Conservation (phyloP, 2,329 filamentous ascomycete genomes). For the Sphaerulina musiva region DNA sequence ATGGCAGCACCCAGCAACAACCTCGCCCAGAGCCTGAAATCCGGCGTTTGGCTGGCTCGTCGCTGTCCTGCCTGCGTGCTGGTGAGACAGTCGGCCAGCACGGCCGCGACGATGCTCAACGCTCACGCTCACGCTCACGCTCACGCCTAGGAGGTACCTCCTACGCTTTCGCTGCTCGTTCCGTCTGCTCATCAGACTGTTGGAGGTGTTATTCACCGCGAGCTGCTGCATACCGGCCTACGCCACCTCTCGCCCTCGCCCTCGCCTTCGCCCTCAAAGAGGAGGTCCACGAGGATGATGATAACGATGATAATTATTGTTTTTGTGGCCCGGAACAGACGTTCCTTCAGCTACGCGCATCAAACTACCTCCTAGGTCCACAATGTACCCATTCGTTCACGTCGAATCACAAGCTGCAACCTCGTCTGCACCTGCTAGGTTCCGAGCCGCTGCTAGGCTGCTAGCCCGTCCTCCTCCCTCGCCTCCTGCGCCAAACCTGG, state of each 20-base stretch:
- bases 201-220: background rate
- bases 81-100: background rate
- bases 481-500: slow-evolving; percentile 6
- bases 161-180: background rate
- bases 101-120: background rate
- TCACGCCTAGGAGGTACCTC: background rate
- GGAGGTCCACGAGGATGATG: too few species aligned
- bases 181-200: background rate
- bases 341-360: background rate
- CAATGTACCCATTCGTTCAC: slow-evolving; percentile 5
- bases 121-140: slow-evolving; percentile 4
- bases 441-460: slow-evolving; percentile 6
- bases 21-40: background rate
- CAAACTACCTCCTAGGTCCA: slow-evolving; percentile 13
- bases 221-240: background rate
- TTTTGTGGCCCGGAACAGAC: slow-evolving; percentile 1
- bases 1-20: background rate
- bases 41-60: background rate
- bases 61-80: background rate
- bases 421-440: slow-evolving; percentile 19
- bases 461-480: slow-evolving; percentile 18
- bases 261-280: background rate
- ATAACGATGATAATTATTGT: too few species aligned
- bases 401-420: slow-evolving; percentile 17
- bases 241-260: background rate